Conservation (phyloP, 2,329 filamentous ascomycete species). For the Ilyonectria destructans region DNA sequence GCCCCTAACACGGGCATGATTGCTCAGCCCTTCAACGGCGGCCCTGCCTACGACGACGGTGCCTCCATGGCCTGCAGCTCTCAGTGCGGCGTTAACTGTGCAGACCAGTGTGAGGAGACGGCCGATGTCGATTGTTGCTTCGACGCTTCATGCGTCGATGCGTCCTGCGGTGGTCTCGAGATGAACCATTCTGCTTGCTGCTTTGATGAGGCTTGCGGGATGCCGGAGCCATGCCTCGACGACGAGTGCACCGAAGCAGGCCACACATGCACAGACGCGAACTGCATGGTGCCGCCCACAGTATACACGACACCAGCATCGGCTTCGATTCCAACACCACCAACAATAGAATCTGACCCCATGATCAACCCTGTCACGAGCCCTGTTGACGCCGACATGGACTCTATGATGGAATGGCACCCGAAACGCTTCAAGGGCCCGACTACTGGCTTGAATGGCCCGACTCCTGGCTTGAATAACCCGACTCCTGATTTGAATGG, state of each 20-base stretch:
- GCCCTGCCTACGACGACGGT: slow-evolving; percentile 48
- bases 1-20: neutral
- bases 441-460: neutral
- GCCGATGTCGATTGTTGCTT: slow-evolving; percentile 54
- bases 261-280: slow-evolving; percentile 55
- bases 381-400: slow-evolving; percentile 33
- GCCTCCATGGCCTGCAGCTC: slow-evolving; percentile 55
- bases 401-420: neutral
- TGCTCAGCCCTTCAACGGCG: slow-evolving; percentile 5
- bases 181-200: slow-evolving; percentile 47
- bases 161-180: slow-evolving; percentile 49
- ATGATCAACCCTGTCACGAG: slow-evolving; percentile 36
- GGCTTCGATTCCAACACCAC: slow-evolving; percentile 51
- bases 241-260: slow-evolving; percentile 49
- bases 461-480: neutral
- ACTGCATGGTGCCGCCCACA: slow-evolving; percentile 53
- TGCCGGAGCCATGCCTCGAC: slow-evolving; percentile 58
- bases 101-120: slow-evolving; percentile 45
- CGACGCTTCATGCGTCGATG: slow-evolving; percentile 51
- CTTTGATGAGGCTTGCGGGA: slow-evolving; percentile 52
- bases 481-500: neutral
- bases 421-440: neutral
- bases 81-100: slow-evolving; percentile 53
- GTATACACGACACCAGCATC: slow-evolving; percentile 47
- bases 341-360: slow-evolving; percentile 47